These are phyloP conservation scores for Plantago major DNA, from an alignment of 257 asterid species.

Conservation along the genomic window DNA sequence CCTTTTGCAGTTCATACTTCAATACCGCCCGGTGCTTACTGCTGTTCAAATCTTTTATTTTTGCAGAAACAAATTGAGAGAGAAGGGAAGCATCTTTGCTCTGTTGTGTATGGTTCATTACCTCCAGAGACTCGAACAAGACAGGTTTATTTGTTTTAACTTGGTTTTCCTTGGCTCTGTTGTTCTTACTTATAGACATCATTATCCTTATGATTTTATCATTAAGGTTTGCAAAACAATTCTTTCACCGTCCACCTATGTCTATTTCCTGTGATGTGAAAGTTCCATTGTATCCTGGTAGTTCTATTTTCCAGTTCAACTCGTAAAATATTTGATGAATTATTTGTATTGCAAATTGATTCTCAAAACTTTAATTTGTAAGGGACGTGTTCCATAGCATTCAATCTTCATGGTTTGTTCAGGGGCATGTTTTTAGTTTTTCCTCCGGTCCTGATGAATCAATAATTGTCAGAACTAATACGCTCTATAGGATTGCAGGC, in stretches of 20 bases:
- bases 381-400: not conserved
- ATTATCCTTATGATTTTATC: not conserved
- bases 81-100: conserved; percentile 70
- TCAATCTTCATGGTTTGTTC: not conserved
- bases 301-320: not conserved
- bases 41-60: conserved; percentile 21
- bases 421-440: conserved; percentile 8
- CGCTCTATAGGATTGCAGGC: conserved; percentile 80
- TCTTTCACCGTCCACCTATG: not conserved
- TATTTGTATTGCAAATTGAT: not conserved
- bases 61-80: conserved; percentile 70
- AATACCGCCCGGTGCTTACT: conserved; percentile 2
- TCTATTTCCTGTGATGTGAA: conserved; percentile 1
- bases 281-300: not conserved
- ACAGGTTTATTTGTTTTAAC: conserved; percentile 57
- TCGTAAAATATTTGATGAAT: not conserved
- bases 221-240: not conserved
- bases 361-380: not conserved
- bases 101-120: conserved; percentile 96
- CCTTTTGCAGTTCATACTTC: not conserved
- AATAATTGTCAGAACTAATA: conserved; percentile 40
- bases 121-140: conserved; percentile 94
- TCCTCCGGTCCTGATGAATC: conserved; percentile 15
- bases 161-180: conserved; percentile 14
- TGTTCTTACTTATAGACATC: not conserved